These are phyloP conservation scores for Gossypium armourianum DNA, from an alignment of 441 rosid genomes.

Conservation along the genomic window DNA sequence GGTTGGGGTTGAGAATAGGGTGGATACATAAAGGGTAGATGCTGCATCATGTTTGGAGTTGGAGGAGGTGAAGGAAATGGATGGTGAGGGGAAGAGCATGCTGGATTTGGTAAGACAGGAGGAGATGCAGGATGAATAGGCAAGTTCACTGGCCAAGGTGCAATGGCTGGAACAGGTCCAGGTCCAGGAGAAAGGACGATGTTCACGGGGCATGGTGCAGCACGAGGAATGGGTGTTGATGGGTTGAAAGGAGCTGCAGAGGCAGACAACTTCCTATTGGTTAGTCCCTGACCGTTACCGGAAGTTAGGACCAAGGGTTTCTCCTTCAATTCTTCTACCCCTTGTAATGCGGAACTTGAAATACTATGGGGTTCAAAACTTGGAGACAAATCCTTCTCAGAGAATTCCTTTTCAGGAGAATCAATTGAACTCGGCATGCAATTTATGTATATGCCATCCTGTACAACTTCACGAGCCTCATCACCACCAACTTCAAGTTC, in stretches of 20 bases:
- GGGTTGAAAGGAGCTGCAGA: conserved; percentile 94
- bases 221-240: conserved; percentile 48
- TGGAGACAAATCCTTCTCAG: conserved; percentile 27
- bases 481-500: conserved; percentile 28
- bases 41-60: conserved; percentile 81
- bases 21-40: conserved; percentile 76
- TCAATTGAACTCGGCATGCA: conserved; percentile 21
- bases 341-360: conserved; percentile 20
- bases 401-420: conserved; percentile 22
- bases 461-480: conserved; percentile 32
- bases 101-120: conserved; percentile 39
- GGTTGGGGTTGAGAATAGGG: conserved; percentile 59
- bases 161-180: conserved; percentile 43
- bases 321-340: conserved; percentile 50
- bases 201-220: conserved; percentile 51
- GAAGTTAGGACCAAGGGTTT: conserved; percentile 34
- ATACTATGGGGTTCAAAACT: conserved; percentile 29
- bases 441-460: conserved; percentile 29
- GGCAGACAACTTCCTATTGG: conserved; percentile 76
- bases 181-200: conserved; percentile 49
- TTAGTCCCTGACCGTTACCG: conserved; percentile 38
- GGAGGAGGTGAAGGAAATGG: conserved; percentile 78
- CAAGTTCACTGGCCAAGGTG: conserved; percentile 81
- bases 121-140: conserved; percentile 65
- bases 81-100: conserved; percentile 49